Base-by-base conservation (phyloP, 108 stramenopile genomes). In the Conticribra weissflogii region DNA sequence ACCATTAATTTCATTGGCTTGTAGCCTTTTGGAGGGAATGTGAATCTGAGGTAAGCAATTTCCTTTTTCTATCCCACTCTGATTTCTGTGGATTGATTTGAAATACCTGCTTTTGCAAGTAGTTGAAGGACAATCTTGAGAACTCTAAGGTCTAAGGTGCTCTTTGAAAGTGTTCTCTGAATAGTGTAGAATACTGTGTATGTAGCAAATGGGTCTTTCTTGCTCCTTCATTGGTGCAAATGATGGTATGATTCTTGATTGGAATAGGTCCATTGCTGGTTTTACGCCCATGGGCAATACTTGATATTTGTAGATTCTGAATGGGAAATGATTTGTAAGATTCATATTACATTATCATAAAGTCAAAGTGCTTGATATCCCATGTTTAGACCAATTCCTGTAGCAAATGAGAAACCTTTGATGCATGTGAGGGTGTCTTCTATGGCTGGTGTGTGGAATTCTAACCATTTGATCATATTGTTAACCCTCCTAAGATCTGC, bases 361-460 rank as follows among this genome's bases (percentile, higher is more conserved):
- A n/a, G n/a, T n/a, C n/a, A n/a, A n/a, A n/a, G n/a, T n/a, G n/a
- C n/a, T n/a, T n/a, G n/a, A n/a, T 0, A 66, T n/a, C 64, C 64
- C 64, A 66, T 66, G 50, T 53, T 66, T 2, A 66, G 24, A 33
- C 53, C 64, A 31, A 66, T 25, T 0, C 25, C 29, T 14, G 64
- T 24, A 21, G 31, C 50, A 41, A 24, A 66, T 2, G 21, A 2
- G 53, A 66, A 34, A 24, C 65, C 65, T 0, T 31, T 16, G 0
- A 66, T 18, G 0, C 33, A 33, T 3, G 34, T 36, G 3, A 66
- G 15, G 0, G 54, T 54, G 34, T 66, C 65, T 12, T 66, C 65
- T n/a, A 27, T 54, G 9, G 53, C 36, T 23, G 22, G 7, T 15
- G 41, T 32, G 9, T 14, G 34, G 21, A 17, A 66, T 53, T 66